phyloP scores from a whole-genome alignment of 768 basidiomycete genomes.

The Tubosaeta sp. region DNA sequence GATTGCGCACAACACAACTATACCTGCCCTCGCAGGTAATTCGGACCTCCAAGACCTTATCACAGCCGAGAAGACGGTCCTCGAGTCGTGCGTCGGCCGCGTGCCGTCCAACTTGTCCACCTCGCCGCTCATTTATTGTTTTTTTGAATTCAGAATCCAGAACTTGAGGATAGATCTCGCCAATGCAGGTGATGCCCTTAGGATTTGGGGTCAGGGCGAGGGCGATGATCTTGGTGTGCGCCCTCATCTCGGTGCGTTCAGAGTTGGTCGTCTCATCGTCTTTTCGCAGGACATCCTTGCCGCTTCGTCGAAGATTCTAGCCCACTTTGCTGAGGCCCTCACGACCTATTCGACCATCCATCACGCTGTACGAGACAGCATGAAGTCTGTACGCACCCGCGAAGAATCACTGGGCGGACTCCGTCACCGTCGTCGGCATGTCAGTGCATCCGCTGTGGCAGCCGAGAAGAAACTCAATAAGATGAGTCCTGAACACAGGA shows the following conservation, averaged over 20 bases:
- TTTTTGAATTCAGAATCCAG: constrained; percentile 43
- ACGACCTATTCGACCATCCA: constrained; percentile 69
- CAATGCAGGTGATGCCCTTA: constrained; percentile 70
- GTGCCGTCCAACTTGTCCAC: background rate
- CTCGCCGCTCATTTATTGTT: background rate
- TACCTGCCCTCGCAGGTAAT: constrained; percentile 67
- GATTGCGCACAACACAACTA: constrained; percentile 84
- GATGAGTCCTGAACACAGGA: constrained; percentile 90
- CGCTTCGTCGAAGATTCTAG: constrained; percentile 63
- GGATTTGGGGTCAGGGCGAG: constrained; percentile 71
- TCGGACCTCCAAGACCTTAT: constrained; percentile 91
- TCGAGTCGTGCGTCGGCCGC: constrained; percentile 55
- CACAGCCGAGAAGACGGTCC: constrained; percentile 78
- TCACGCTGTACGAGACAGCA: constrained; percentile 53
- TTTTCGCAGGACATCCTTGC: constrained; percentile 62
- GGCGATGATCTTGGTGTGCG: constrained; percentile 79
- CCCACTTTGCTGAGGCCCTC: constrained; percentile 64
- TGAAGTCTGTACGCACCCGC: constrained; percentile 78
- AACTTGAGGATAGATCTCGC: constrained; percentile 60
- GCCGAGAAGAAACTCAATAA: constrained; percentile 87
- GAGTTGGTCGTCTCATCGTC: background rate
- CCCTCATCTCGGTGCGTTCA: background rate
- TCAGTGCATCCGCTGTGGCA: constrained; percentile 68
- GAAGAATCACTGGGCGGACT: constrained; percentile 83
- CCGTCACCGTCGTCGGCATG: constrained; percentile 60